Evolutionary conservation across 2,329 filamentous ascomycete genomes (phyloP), one percentile per base, ranked within the genome.

Genomic region (Colletotrichum tofieldiae): DNA sequence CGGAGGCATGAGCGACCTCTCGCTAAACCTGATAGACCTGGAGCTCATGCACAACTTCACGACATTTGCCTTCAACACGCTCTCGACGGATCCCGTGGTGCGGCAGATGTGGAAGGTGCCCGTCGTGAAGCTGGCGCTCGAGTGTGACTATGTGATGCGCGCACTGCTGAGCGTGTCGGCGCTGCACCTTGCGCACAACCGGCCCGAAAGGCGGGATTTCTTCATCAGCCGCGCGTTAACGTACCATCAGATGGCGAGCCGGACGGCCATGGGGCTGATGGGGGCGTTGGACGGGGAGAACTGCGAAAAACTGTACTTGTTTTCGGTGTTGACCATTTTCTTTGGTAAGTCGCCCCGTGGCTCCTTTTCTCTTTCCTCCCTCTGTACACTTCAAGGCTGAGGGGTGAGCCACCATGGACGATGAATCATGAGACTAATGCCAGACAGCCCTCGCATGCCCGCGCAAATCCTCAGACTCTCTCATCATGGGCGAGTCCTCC

Each of bases 11-110:
- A 37, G 83, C 41, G 61, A 49, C 49, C 72, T 59, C 37, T 62
- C 74, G 14, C 77, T 84, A n/a, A 84, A 84, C 49, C 75, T 86
- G 1, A 74, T 83, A 12, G 86, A 89, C 67, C 80, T 89, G 16
- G 86, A 89, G 74, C 82, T 90, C 2, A 81, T 90, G 12, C 86
- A 89, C 76, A 86, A 89, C 77, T 90, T 83, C 73, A 84, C 82
- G 43, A 86, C 83, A 0, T 84, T 83, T 3, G 89, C 88, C 1
- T 84, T 83, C 70, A 80, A 82, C 29, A 88, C 87, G 0, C 78
- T 89, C 3, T 83, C 83, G 9, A 79, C 78, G 11, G 82, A 86
- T 41, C 79, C 83, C 0, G 75, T 78, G 7, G 73, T 87, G 4
- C 83, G 84, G 55, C 80, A 82, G 52, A 82, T 88, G 54, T 88